These are phyloP conservation scores for Penicillium coprophilum DNA, from an alignment of 495 filamentous ascomycete species.

Conservation along the genomic window DNA sequence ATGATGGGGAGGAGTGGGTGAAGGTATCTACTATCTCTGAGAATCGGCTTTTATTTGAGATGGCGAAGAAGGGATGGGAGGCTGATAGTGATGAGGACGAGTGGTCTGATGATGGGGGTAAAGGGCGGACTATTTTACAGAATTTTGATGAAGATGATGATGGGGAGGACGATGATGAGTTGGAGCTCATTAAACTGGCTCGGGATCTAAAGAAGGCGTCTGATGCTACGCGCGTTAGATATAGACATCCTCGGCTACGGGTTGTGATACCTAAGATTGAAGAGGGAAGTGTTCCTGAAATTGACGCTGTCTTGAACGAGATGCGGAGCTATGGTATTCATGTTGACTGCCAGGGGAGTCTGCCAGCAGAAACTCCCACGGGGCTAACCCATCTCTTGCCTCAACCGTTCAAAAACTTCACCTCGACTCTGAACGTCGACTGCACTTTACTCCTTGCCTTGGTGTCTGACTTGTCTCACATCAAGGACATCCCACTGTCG, in stretches of 20 bases:
- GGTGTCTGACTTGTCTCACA: conserved; percentile 69
- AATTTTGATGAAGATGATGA: conserved; percentile 31
- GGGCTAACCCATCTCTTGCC: conserved; percentile 49
- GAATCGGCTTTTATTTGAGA: conserved; percentile 56
- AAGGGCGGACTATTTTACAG: conserved; percentile 31
- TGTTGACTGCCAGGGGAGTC: conserved; percentile 45
- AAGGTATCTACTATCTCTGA: conserved; percentile 62
- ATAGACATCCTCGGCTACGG: conserved; percentile 57
- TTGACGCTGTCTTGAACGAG: conserved; percentile 56
- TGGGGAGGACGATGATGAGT: conserved; percentile 44
- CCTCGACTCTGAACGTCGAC: conserved; percentile 65
- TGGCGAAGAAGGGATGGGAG: conserved; percentile 65
- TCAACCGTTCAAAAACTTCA: conserved; percentile 55
- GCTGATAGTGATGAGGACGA: conserved; percentile 36
- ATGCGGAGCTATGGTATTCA: conserved; percentile 57
- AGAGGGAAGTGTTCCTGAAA: conserved; percentile 48
- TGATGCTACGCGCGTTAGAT: conserved; percentile 52
- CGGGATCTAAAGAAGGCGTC: conserved; percentile 55
- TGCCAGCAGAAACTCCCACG: conserved; percentile 28
- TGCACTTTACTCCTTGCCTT: conserved; percentile 72
- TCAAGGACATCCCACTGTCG: conserved; percentile 34
- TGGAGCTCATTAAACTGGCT: conserved; percentile 58
- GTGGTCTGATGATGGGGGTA: conserved; percentile 39
- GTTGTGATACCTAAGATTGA: conserved; percentile 61
- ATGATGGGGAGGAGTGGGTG: conserved; percentile 58